These are phyloP conservation scores for Capronia epimyces DNA, from an alignment of 2,329 filamentous ascomycete genomes.

Conservation along the genomic window DNA sequence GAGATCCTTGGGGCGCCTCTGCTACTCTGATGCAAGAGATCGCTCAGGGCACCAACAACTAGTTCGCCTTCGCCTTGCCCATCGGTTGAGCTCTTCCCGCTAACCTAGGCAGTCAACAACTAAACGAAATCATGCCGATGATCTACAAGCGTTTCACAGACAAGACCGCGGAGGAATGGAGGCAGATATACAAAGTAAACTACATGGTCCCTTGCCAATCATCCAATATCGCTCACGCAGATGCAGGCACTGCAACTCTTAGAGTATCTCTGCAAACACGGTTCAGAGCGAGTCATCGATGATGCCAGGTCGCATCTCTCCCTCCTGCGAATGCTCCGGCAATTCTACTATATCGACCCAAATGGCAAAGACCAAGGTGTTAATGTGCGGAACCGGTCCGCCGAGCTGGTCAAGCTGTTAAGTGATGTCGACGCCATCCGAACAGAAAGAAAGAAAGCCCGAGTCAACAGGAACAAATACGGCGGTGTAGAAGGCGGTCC, in stretches of 20 bases:
- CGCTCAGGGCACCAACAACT: constrained; percentile 94
- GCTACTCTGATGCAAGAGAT: constrained; percentile 94
- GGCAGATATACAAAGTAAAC: constrained; percentile 91
- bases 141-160: constrained; percentile 99
- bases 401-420: constrained; percentile 90
- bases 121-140: constrained; percentile 99
- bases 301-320: constrained; percentile 93
- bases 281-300: constrained; percentile 93
- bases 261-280: constrained; percentile 96
- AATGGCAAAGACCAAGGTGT: constrained; percentile 98
- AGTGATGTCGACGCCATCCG: constrained; percentile 59
- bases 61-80: constrained; percentile 55
- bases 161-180: constrained; percentile 96
- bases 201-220: not conserved
- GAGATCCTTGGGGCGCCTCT: constrained; percentile 91
- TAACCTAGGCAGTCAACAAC: constrained; percentile 60
- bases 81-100: constrained; percentile 5
- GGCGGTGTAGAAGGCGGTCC: constrained; percentile 83
- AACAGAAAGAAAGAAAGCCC: constrained; percentile 75
- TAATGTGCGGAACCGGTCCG: constrained; percentile 93
- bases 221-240: not conserved
- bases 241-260: constrained; percentile 73
- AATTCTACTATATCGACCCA: constrained; percentile 93
- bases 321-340: constrained; percentile 93
- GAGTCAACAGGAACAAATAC: constrained; percentile 87